Conservation (phyloP, 2,329 filamentous ascomycete species). For the Samsoniella hepiali region DNA sequence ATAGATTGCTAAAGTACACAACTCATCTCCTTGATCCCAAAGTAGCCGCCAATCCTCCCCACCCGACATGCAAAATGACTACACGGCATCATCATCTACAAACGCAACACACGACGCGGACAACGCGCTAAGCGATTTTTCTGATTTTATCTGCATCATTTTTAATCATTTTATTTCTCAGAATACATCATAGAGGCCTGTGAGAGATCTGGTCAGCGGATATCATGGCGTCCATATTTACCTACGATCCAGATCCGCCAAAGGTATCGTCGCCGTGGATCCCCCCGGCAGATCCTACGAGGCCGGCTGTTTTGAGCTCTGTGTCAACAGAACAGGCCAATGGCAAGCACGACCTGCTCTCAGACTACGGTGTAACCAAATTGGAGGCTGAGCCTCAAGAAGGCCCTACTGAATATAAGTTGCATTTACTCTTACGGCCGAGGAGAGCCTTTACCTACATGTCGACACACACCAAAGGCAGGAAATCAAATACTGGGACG, state of each 20-base stretch:
- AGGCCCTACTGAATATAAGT: slow-evolving; percentile 93
- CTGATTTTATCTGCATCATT: not conserved
- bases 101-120: not conserved
- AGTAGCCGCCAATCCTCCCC: not conserved
- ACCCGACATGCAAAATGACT: slow-evolving; percentile 2
- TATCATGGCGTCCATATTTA: slow-evolving; percentile 89
- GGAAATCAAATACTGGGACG: not conserved
- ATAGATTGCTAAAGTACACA: not conserved
- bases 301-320: not conserved
- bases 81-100: not conserved
- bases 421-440: slow-evolving; percentile 80
- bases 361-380: slow-evolving; percentile 66
- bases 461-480: slow-evolving; percentile 50
- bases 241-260: slow-evolving; percentile 84
- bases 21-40: not conserved
- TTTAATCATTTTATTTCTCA: not conserved
- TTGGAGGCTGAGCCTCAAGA: slow-evolving; percentile 89
- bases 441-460: slow-evolving; percentile 70
- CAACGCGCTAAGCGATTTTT: not conserved
- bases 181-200: not conserved
- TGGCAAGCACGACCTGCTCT: slow-evolving; percentile 40
- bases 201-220: not conserved
- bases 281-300: slow-evolving; percentile 46
- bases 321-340: not conserved
- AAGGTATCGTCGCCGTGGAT: slow-evolving; percentile 90